A percentile compares a stretch with the other conserved stretches of the same genome.
Conservation (phyloP, 148 eudicot species). For the Fagopyrum tataricum region DNA sequence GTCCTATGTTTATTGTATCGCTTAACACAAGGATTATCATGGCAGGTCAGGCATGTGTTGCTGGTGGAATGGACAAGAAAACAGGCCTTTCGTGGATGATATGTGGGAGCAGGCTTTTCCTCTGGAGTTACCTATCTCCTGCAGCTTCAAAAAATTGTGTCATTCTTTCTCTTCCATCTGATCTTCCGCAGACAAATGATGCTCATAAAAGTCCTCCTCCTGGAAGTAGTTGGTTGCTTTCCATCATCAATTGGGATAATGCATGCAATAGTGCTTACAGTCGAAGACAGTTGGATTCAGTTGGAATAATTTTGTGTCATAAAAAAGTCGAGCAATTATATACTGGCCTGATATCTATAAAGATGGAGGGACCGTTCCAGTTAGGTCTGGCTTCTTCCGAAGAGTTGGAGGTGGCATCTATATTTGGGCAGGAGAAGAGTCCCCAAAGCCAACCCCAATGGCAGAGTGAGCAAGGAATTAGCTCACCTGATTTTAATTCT, state of each 20-base stretch:
- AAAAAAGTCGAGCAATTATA: slow-evolving; percentile 40
- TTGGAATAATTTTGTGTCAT: slow-evolving; percentile 69
- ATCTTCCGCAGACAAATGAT: slow-evolving; percentile 27
- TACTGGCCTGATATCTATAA: slow-evolving; percentile 84
- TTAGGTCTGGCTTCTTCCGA: slow-evolving; percentile 40
- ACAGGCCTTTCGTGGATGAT: slow-evolving; percentile 79
- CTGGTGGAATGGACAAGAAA: slow-evolving; percentile 92
- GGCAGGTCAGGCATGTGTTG: slow-evolving; percentile 52
- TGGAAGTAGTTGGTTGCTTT: slow-evolving; percentile 57
- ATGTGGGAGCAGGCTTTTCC: slow-evolving; percentile 62
- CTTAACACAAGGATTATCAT: slow-evolving; percentile 12
- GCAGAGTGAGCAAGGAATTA: slow-evolving; percentile 31
- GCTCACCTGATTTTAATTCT: slow-evolving; percentile 47
- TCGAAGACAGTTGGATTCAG: slow-evolving; percentile 39
- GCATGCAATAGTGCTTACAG: slow-evolving; percentile 23
- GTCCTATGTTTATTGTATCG: not conserved
- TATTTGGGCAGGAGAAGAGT: slow-evolving; percentile 29
- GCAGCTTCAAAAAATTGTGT: slow-evolving; percentile 71
- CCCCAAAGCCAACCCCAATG: slow-evolving; percentile 31
- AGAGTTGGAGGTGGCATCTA: slow-evolving; percentile 28
- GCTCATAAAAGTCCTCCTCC: slow-evolving; percentile 23
- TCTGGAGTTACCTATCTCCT: slow-evolving; percentile 73
- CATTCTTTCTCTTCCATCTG: slow-evolving; percentile 60
- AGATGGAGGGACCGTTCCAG: slow-evolving; percentile 31
- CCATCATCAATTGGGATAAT: slow-evolving; percentile 54